Percentiles rank a stretch among this genome's conserved stretches.
phyloP scores from a whole-genome alignment of 805 yeast species.

The Teunomyces aglyptinius region DNA sequence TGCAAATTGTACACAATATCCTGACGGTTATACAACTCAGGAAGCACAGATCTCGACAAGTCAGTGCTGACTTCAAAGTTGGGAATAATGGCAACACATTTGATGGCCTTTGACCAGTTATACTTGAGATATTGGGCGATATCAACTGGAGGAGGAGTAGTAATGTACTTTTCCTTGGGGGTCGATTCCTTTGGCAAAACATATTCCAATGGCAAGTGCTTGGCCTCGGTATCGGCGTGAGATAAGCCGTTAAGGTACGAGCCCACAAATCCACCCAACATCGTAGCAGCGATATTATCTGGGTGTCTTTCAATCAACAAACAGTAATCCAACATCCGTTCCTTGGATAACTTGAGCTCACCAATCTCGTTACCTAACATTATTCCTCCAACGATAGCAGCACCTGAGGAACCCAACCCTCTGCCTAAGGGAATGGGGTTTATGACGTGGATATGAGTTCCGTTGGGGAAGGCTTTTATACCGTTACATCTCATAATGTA shows the following conservation, averaged over 20 bases:
- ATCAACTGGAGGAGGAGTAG: constrained; percentile 64
- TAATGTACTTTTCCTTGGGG: constrained; percentile 51
- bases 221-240: constrained; percentile 66
- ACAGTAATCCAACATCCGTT: constrained; percentile 88
- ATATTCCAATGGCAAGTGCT: constrained; percentile 80
- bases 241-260: constrained; percentile 82
- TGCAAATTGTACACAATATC: constrained; percentile 93
- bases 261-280: constrained; percentile 99
- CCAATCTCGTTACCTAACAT: constrained; percentile 86
- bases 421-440: constrained; percentile 97
- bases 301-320: constrained; percentile 98
- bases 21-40: constrained; percentile 68
- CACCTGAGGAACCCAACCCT: constrained; percentile 96
- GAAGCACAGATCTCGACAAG: constrained; percentile 84
- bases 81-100: constrained; percentile 90
- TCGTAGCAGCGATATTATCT: constrained; percentile 96
- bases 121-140: constrained; percentile 90
- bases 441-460: constrained; percentile 74
- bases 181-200: constrained; percentile 72
- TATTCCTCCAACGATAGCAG: constrained; percentile 97
- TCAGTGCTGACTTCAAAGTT: constrained; percentile 94
- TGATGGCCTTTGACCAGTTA: constrained; percentile 75
- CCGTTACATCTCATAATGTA: constrained; percentile 86
- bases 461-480: constrained; percentile 72
- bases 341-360: constrained; percentile 65